phyloP scores from a whole-genome alignment of 768 basidiomycete species.

The Podaxis sp. region DNA sequence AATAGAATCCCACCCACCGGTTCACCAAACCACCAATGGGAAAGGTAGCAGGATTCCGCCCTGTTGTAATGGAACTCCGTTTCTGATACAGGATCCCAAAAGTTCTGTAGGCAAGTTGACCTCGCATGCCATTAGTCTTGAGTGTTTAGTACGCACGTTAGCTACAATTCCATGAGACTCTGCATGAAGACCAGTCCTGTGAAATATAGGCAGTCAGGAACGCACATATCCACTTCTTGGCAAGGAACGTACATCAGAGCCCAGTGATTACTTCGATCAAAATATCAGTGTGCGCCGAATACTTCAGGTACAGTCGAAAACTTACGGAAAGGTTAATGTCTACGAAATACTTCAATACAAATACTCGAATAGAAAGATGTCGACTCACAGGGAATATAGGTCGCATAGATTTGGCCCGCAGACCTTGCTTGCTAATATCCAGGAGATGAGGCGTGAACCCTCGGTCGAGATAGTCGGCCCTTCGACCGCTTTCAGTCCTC shows the following conservation, averaged over 20 bases:
- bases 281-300: slow-evolving; percentile 9
- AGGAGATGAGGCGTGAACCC: slow-evolving; percentile 83
- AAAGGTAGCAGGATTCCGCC: slow-evolving; percentile 58
- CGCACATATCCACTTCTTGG: neutral
- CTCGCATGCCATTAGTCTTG: neutral
- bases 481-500: slow-evolving; percentile 24
- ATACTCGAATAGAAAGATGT: neutral
- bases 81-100: slow-evolving; percentile 72
- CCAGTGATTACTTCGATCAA: slow-evolving; percentile 78
- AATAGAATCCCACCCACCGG: slow-evolving; percentile 50
- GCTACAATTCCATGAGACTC: slow-evolving; percentile 92
- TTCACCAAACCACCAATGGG: slow-evolving; percentile 87
- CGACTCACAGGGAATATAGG: slow-evolving; percentile 78
- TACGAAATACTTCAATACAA: slow-evolving; percentile 28
- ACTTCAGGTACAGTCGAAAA: slow-evolving; percentile 16
- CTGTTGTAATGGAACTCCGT: slow-evolving; percentile 74
- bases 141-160: slow-evolving; percentile 52
- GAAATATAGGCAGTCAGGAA: slow-evolving; percentile 7
- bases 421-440: slow-evolving; percentile 75
- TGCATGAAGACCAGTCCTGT: slow-evolving; percentile 85
- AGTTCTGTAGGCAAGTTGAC: slow-evolving; percentile 52
- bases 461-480: slow-evolving; percentile 85
- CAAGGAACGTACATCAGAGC: slow-evolving; percentile 60
- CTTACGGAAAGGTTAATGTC: slow-evolving; percentile 91
- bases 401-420: slow-evolving; percentile 85